A percentile compares a stretch with the other conserved stretches of the same genome.
Conservation (phyloP, 1,139 yeast genomes). For the Pneumocystis murina region DNA sequence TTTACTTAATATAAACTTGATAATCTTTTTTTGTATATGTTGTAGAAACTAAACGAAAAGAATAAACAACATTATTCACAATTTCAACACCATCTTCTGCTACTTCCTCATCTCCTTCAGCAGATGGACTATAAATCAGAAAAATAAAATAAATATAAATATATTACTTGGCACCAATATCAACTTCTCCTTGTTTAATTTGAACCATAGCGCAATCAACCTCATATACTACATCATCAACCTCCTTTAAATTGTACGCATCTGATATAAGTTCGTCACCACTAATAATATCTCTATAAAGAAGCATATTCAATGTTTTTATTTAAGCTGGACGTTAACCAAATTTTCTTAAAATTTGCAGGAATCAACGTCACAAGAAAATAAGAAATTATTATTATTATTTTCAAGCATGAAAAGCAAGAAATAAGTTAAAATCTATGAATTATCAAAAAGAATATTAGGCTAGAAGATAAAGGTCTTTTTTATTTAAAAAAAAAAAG, state of each 20-base stretch:
- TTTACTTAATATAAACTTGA: slow-evolving; percentile 27
- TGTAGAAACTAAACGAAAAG: slow-evolving; percentile 94
- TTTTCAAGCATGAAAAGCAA: no score
- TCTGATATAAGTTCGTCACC: slow-evolving; percentile 94
- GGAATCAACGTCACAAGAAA: no score
- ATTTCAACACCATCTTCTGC: slow-evolving; percentile 72
- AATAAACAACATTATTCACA: slow-evolving; percentile 96
- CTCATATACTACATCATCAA: slow-evolving; percentile 85
- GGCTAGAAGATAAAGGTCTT: no score
- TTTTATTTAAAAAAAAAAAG: no score
- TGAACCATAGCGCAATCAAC: slow-evolving; percentile 90
- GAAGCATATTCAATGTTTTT: slow-evolving; percentile 9
- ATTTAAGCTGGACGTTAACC: neutral
- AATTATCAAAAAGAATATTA: no score
- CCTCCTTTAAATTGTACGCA: slow-evolving; percentile 79
- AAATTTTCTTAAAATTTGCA: neutral
- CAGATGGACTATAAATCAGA: slow-evolving; percentile 94
- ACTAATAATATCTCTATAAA: slow-evolving; percentile 56
- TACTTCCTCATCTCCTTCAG: slow-evolving; percentile 80
- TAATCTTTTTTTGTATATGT: slow-evolving; percentile 88
- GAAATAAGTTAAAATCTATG: no score
- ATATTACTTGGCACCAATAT: slow-evolving; percentile 32
- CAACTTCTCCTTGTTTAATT: slow-evolving; percentile 72
- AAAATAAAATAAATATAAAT: neutral
- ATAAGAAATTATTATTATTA: no score